A percentile compares a stretch with the other conserved stretches of the same genome.
Conservation (phyloP, 768 basidiomycete species). For the Boletus rex-veris region DNA sequence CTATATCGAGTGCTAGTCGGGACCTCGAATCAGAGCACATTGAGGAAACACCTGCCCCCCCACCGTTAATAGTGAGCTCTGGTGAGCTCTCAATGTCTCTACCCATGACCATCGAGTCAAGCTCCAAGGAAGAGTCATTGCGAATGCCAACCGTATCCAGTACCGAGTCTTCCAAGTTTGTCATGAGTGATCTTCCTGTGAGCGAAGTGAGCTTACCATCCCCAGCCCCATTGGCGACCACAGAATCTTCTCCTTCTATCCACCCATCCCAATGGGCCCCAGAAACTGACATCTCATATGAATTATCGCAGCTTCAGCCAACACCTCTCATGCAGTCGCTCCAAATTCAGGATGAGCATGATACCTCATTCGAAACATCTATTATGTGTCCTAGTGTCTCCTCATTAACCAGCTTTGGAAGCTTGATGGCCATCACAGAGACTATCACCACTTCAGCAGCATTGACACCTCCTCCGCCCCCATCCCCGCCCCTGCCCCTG, state of each 20-base stretch:
- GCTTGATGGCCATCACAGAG: slow-evolving; percentile 35
- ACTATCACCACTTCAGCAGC: slow-evolving; percentile 26
- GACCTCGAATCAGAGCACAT: slow-evolving; percentile 21
- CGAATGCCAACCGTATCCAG: slow-evolving; percentile 40
- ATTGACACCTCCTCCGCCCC: slow-evolving; percentile 1
- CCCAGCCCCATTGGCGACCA: slow-evolving; percentile 32
- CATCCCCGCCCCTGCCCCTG: background rate
- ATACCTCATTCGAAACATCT: slow-evolving; percentile 71
- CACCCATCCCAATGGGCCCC: slow-evolving; percentile 52
- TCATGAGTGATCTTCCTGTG: slow-evolving; percentile 23
- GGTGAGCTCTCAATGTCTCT: slow-evolving; percentile 23
- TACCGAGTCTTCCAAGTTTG: slow-evolving; percentile 39
- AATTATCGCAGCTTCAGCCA: slow-evolving; percentile 69
- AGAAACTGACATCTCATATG: slow-evolving; percentile 67
- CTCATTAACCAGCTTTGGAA: slow-evolving; percentile 30
- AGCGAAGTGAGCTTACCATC: slow-evolving; percentile 32
- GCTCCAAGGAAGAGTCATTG: slow-evolving; percentile 28
- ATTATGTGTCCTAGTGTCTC: slow-evolving; percentile 60
- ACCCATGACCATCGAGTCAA: slow-evolving; percentile 31
- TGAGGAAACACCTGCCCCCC: slow-evolving; percentile 9
- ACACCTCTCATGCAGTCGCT: slow-evolving; percentile 58
- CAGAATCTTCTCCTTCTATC: slow-evolving; percentile 39
- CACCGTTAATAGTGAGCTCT: slow-evolving; percentile 19
- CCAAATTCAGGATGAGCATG: slow-evolving; percentile 54
- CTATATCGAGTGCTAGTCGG: slow-evolving; percentile 17